Conservation (phyloP, 1,139 yeast genomes). For the Geotrichum klebahnii region DNA sequence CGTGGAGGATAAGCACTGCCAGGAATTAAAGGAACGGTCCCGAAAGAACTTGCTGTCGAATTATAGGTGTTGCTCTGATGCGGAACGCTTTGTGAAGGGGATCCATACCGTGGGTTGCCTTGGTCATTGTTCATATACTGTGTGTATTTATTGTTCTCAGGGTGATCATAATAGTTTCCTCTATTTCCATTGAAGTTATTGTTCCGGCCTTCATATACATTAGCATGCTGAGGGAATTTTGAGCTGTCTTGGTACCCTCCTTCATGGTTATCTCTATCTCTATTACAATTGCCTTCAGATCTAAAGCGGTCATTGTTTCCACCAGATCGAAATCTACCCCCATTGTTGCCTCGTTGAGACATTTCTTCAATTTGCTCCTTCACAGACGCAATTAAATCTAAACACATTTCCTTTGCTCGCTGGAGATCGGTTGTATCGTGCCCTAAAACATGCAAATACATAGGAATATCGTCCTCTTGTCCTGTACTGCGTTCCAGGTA, state of each 20-base stretch:
- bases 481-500: slow-evolving; percentile 37
- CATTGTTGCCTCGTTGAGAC: neutral
- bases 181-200: slow-evolving; percentile 6
- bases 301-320: neutral
- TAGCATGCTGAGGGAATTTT: neutral
- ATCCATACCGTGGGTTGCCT: neutral
- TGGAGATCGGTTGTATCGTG: slow-evolving; percentile 30
- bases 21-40: slow-evolving; percentile 10
- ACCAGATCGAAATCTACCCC: slow-evolving; percentile 6
- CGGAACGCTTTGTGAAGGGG: too few relatives aligned
- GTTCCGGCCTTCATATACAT: slow-evolving; percentile 2
- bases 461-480: slow-evolving; percentile 37
- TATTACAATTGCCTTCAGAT: neutral
- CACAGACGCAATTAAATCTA: slow-evolving; percentile 37
- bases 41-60: neutral
- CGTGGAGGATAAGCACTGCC: slow-evolving; percentile 6
- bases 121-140: neutral
- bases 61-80: too few relatives aligned
- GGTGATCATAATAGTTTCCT: slow-evolving; percentile 10
- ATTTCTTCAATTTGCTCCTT: slow-evolving; percentile 30
- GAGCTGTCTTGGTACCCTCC: neutral
- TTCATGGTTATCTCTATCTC: slow-evolving; percentile 4
- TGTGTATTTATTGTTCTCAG: neutral
- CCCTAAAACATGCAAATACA: slow-evolving; percentile 37
- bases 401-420: slow-evolving; percentile 36